Base-by-base conservation (phyloP, 805 yeast genomes). In the Metschnikowia baotianmanensis region DNA sequence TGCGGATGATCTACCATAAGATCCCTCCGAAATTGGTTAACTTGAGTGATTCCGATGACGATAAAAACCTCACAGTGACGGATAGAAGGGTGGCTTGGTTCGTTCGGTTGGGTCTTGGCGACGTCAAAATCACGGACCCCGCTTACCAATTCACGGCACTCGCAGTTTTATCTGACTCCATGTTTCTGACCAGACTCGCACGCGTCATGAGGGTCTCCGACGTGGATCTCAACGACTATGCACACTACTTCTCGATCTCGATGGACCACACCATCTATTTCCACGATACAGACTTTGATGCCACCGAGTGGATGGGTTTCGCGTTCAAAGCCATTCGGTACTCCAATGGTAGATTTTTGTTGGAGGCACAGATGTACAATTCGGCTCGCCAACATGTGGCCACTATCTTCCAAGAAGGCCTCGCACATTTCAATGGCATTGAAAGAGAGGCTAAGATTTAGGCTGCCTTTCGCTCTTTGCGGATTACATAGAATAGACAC, bases 221-320 rank as follows among this genome's bases (percentile, higher is more conserved):
- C 16, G 48, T 56, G 15, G 55, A 59, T 42, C 40, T 52, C 31
- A 36, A 39, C 15, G 47, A 56, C 12, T 33, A 45, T 17, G 49
- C 52, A 12, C 61, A 59, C 35, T 70, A 68, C 26, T 72, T 77
- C 47, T 74, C 80, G 12, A 82, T 80, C 3, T 78, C 85, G 17
- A 58, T 83, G 47, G 89, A 83, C 49, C 89, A 83, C 54, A 62
- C 80, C 0, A 72, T 85, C 23, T 80, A 80, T 57, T 81, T 83
- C 64, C 86, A 82, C 54, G 76, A 71, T 62, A 60, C 62, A 13
- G 78, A 74, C 40, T 69, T 78, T 43, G 63, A 69, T 33, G 38
- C 35, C 6, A 38, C 37, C 9, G 34, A 38, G 29, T 82, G 82
- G 80, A 59, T 77, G 53, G 65, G 70, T 12, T 73, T 75, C 39